phyloP scores from a whole-genome alignment of 345 rosid genomes.

The Carallia brachiata region DNA sequence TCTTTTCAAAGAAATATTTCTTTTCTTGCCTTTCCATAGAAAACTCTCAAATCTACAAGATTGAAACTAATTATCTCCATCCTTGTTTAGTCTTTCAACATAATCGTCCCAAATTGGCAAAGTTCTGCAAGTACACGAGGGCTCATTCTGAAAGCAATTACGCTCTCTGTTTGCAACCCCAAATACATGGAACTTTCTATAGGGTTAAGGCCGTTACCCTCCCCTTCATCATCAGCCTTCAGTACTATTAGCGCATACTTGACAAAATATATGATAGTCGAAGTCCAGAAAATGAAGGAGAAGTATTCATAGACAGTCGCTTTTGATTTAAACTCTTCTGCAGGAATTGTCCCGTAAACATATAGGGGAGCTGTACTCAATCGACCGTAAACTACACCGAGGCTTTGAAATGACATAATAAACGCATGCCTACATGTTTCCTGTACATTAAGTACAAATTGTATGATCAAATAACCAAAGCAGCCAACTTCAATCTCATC shows the following conservation, averaged over 20 bases:
- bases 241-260: slow-evolving; percentile 56
- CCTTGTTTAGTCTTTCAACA: no score
- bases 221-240: slow-evolving; percentile 57
- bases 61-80: no score
- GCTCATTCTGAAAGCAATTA: no score
- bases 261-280: slow-evolving; percentile 45
- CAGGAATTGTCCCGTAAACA: slow-evolving; percentile 42
- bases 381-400: slow-evolving; percentile 62
- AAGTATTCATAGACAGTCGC: slow-evolving; percentile 41
- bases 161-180: no score
- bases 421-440: slow-evolving; percentile 53
- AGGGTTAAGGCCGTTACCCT: slow-evolving; percentile 39
- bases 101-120: no score
- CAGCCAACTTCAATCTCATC: no score
- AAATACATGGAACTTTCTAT: neutral
- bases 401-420: slow-evolving; percentile 49
- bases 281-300: slow-evolving; percentile 65
- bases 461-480: neutral
- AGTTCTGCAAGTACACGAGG: no score
- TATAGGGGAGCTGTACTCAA: slow-evolving; percentile 58
- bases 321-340: slow-evolving; percentile 32
- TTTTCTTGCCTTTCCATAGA: no score
- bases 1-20: no score
- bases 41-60: no score
- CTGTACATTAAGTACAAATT: slow-evolving; percentile 25